Conservation (phyloP, 169 alveolate species). For the Neospora caninum region DNA sequence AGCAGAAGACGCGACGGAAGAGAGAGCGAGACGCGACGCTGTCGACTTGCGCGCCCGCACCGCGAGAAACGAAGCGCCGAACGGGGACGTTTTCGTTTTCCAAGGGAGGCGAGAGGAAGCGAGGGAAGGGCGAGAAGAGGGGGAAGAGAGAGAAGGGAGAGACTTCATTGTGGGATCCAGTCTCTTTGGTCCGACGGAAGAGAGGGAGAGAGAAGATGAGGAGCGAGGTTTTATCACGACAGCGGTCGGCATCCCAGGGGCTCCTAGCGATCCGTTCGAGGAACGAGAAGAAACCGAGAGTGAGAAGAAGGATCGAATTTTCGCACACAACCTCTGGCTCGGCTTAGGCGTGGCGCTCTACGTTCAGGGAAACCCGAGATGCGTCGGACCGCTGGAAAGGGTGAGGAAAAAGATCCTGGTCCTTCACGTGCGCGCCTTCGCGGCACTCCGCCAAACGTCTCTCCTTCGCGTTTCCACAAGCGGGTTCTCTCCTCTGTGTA, state of each 20-base stretch:
- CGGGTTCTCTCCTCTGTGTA: neutral
- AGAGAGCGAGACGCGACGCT: too few species aligned
- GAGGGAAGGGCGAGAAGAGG: neutral
- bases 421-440: neutral
- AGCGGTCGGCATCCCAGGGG: neutral
- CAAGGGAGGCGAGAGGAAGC: neutral
- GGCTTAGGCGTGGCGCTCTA: constrained; percentile 17
- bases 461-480: neutral
- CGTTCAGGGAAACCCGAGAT: neutral
- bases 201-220: neutral
- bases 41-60: neutral
- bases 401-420: neutral
- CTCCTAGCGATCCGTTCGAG: neutral
- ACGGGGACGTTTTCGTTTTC: too few species aligned
- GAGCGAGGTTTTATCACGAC: neutral
- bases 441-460: neutral
- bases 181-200: neutral
- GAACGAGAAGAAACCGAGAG: neutral
- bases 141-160: neutral
- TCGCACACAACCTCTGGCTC: neutral
- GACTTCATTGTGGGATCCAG: neutral
- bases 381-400: neutral
- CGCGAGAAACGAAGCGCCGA: neutral
- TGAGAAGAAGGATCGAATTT: neutral
- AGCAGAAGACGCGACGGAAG: too few species aligned